Base-by-base conservation (phyloP, 768 basidiomycete genomes). In the Russula brevipes region DNA sequence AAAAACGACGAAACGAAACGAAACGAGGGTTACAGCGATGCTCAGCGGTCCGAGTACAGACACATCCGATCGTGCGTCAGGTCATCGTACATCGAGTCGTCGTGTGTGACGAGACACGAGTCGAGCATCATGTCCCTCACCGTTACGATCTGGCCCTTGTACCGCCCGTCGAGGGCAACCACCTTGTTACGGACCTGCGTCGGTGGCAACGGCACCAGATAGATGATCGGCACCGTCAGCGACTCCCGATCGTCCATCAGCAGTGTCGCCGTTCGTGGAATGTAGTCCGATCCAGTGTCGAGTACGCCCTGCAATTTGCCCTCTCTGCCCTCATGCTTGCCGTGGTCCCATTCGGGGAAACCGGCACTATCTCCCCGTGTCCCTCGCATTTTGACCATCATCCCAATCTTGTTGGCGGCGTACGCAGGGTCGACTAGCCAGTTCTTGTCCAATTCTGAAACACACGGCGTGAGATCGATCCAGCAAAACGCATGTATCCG, bases 141-240 rank as follows among this genome's bases (percentile, higher is more conserved):
- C 8, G 64, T 60, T 17, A 65, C 61, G 52, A 66, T 46, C 24
- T 70, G 71, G 17, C 81, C 82, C 66, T 74, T 79, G 42, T 72
- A 64, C 19, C 68, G 60, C 1, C 82, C 85, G 5, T 76, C 75
- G 57, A 85, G 72, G 24, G 79, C 76, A 46, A 87, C 63, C 5
- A 83, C 86, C 44, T 77, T 77, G 47, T 85, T 80, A 8, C 77
- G 79, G 47, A 72, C 74, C 12, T 67, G 59, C 2, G 66, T 61
- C 0, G 82, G 82, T 14, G 64, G 70, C 8, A 80, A 70, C 5
- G 81, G 79, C 3, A 66, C 70, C 31, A 84, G 72, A 59, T 79
- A 81, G 49, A 69, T 71, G 62, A 77, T 72, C 24, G 78, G 76
- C 17, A 78, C 74, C 24, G 80, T 75, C 17, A 73, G 67, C 8